A percentile compares a stretch with the other conserved stretches of the same genome.
Evolutionary conservation across 257 asterid genomes (phyloP).

Genomic region (Orobanche coerulescens): DNA sequence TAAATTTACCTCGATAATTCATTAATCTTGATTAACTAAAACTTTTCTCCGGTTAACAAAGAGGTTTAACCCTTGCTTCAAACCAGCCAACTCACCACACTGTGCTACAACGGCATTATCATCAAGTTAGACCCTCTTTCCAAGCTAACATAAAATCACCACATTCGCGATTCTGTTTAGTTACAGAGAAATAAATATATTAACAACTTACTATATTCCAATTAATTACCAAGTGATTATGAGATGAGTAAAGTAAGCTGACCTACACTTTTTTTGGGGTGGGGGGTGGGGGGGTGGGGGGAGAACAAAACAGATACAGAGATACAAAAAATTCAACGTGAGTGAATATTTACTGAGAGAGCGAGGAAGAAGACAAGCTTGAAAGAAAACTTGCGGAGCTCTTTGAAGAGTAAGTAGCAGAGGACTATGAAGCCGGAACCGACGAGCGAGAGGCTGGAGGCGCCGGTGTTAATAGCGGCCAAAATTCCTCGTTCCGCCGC

Average conservation of each 20-base stretch:
- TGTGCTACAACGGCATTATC: background rate
- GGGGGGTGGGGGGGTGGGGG: background rate
- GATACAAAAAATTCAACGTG: background rate
- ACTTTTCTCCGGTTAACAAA: too few species aligned
- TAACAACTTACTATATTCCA: background rate
- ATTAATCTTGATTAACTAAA: too few species aligned
- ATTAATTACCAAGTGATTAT: background rate
- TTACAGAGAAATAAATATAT: background rate
- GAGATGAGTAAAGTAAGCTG: background rate
- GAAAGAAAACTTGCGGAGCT: constrained; percentile 94
- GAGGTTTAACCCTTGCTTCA: too few species aligned
- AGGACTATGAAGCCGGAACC: constrained; percentile 96
- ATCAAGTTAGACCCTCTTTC: background rate
- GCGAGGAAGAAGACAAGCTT: constrained; percentile 99
- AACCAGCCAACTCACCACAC: constrained; percentile 6
- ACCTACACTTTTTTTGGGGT: constrained; percentile 23
- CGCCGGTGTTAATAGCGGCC: constrained; percentile 73
- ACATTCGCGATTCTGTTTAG: background rate
- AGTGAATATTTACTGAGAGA: constrained; percentile 51
- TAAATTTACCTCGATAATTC: too few species aligned
- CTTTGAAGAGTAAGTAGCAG: constrained; percentile 83
- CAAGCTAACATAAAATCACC: background rate
- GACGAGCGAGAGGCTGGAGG: constrained; percentile 69
- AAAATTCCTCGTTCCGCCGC: constrained; percentile 56
- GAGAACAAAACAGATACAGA: background rate